phyloP scores from a whole-genome alignment of 495 filamentous ascomycete species.

The Trichoderma orchidacearum region DNA sequence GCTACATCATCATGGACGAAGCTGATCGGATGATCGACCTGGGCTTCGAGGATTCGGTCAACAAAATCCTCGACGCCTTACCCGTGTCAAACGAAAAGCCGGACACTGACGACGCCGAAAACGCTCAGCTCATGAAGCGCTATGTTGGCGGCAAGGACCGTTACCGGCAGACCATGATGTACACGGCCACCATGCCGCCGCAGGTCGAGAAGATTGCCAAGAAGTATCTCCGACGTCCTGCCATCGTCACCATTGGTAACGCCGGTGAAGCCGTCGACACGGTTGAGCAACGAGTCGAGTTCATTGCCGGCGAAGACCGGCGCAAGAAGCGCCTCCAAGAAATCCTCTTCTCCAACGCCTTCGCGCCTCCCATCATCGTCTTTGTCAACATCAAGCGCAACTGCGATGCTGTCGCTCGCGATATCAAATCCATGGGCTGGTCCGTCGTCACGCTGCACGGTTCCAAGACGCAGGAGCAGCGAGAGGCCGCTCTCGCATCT shows the following conservation, averaged over 20 bases:
- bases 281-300: conserved; percentile 93
- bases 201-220: conserved; percentile 91
- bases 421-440: conserved; percentile 92
- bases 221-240: conserved; percentile 88
- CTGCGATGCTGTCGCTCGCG: conserved; percentile 87
- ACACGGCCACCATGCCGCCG: conserved; percentile 95
- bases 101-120: conserved; percentile 86
- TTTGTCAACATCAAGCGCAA: conserved; percentile 99
- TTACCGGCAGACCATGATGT: conserved; percentile 99
- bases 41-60: conserved; percentile 94
- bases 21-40: conserved; percentile 99
- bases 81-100: conserved; percentile 94
- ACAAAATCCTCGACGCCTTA: conserved; percentile 96
- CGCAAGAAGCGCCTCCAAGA: conserved; percentile 92
- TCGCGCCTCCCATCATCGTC: conserved; percentile 88
- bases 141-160: conserved; percentile 72
- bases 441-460: conserved; percentile 86
- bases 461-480: conserved; percentile 92
- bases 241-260: conserved; percentile 90
- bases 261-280: conserved; percentile 97
- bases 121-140: conserved; percentile 69
- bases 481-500: conserved; percentile 85
- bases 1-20: conserved; percentile 96
- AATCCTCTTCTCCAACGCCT: conserved; percentile 75
- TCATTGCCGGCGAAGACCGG: conserved; percentile 86